Conservation (phyloP, 2,329 filamentous ascomycete genomes). For the Metarhizium humberi region DNA sequence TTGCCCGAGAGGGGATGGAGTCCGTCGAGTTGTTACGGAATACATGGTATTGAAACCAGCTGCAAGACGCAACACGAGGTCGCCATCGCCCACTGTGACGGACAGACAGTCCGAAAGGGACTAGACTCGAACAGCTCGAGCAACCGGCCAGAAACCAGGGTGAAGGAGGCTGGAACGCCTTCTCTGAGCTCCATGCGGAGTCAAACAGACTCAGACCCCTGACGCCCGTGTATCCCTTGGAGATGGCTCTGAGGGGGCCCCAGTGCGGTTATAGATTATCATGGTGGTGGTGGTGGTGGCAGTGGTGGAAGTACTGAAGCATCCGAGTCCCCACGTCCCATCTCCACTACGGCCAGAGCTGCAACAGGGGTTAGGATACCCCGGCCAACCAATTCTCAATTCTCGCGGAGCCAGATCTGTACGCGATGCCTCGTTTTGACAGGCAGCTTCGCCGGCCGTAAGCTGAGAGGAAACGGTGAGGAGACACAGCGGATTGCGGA, state of each 20-base stretch:
- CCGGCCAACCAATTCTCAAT: background rate
- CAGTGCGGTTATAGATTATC: background rate
- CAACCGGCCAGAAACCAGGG: background rate
- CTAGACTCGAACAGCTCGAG: background rate
- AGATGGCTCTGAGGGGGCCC: background rate
- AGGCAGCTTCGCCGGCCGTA: background rate
- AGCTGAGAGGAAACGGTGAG: background rate
- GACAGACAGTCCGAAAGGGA: background rate
- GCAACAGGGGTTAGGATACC: background rate
- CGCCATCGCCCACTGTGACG: background rate
- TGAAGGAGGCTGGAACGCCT: background rate
- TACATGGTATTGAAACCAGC: constrained; percentile 4
- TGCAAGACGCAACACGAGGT: background rate
- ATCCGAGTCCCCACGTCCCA: background rate
- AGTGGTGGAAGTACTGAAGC: background rate
- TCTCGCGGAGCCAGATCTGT: background rate
- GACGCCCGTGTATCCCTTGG: background rate
- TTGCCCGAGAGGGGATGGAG: background rate
- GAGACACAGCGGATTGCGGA: background rate
- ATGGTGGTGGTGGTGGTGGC: background rate
- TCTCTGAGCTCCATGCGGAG: background rate
- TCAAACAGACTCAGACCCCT: constrained; percentile 1
- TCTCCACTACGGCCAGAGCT: background rate
- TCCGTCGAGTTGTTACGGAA: background rate
- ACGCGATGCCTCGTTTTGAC: background rate